Conservation (phyloP, 1,284 basidiomycete species). For the Boletus semigastroideus region DNA sequence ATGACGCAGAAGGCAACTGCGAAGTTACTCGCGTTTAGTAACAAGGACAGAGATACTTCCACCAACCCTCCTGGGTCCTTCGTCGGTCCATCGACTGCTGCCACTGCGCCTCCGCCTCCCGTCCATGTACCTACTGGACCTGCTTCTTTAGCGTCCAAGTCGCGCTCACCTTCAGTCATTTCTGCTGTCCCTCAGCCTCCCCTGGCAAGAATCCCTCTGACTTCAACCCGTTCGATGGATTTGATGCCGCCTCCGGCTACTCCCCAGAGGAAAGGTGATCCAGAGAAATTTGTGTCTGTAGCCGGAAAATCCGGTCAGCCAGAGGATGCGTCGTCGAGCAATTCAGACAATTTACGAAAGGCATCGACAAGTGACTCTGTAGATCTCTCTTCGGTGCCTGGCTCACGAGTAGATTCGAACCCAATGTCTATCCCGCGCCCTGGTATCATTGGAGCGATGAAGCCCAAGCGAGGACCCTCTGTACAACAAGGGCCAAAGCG, state of each 20-base stretch:
- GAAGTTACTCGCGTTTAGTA: neutral
- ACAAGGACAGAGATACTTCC: neutral
- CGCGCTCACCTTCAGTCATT: neutral
- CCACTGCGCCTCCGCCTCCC: neutral
- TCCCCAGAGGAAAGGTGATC: neutral
- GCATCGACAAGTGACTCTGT: too few relatives aligned
- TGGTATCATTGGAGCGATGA: constrained; percentile 13
- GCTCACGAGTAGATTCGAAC: neutral
- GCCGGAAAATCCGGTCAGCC: neutral
- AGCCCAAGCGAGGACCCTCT: constrained; percentile 14
- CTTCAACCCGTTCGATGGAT: constrained; percentile 1
- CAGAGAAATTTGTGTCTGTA: neutral
- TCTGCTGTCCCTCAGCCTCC: constrained; percentile 1
- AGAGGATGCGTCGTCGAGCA: neutral
- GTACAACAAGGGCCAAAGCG: constrained; percentile 15
- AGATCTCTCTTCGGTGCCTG: neutral
- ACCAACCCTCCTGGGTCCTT: neutral
- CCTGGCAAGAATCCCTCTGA: neutral
- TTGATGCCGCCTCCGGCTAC: constrained; percentile 2
- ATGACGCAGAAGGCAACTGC: constrained; percentile 1
- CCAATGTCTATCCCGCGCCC: neutral
- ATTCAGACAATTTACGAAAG: neutral
- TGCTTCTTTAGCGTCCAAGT: neutral
- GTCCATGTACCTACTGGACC: constrained; percentile 1
- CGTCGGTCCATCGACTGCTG: neutral